Percentiles rank a stretch among this genome's conserved stretches.
phyloP scores from a whole-genome alignment of 1,284 basidiomycete genomes.

The Hortiboletus rubellus region DNA sequence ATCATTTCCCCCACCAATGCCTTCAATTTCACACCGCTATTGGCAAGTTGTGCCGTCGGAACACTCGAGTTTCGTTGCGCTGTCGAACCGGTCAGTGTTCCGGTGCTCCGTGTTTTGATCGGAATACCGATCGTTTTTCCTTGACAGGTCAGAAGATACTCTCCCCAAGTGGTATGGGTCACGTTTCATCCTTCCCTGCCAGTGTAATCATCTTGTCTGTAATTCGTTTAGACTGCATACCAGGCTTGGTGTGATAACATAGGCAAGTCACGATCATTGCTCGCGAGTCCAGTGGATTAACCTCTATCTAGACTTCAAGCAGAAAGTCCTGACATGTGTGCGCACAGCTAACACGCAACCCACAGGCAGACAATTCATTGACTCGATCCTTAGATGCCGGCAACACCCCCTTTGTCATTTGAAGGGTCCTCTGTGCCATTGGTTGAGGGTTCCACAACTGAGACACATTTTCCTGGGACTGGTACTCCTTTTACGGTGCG shows the following conservation, averaged over 20 bases:
- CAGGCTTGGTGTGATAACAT: constrained; percentile 75
- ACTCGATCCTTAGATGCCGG: constrained; percentile 47
- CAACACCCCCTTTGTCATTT: constrained; percentile 46
- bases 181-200: not conserved
- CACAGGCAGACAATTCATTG: not conserved
- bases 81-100: constrained; percentile 65
- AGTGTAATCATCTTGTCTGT: not conserved
- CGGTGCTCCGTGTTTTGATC: constrained; percentile 22
- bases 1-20: constrained; percentile 74
- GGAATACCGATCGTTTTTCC: not conserved
- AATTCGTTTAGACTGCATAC: constrained; percentile 50
- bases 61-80: constrained; percentile 81
- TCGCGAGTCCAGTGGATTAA: constrained; percentile 8
- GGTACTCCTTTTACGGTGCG: constrained; percentile 47
- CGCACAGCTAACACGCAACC: constrained; percentile 20
- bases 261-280: constrained; percentile 35
- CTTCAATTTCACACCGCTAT: constrained; percentile 83
- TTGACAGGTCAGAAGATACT: constrained; percentile 52
- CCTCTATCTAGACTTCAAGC: constrained; percentile 54
- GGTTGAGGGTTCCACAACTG: constrained; percentile 11
- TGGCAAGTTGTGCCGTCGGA: constrained; percentile 78
- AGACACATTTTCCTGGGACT: constrained; percentile 9
- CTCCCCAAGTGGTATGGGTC: constrained; percentile 52
- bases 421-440: constrained; percentile 23
- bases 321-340: constrained; percentile 61